A percentile compares a stretch with the other conserved stretches of the same genome.
Evolutionary conservation across 257 asterid species (phyloP).

Genomic region (Nicotiana tomentosiformis): DNA sequence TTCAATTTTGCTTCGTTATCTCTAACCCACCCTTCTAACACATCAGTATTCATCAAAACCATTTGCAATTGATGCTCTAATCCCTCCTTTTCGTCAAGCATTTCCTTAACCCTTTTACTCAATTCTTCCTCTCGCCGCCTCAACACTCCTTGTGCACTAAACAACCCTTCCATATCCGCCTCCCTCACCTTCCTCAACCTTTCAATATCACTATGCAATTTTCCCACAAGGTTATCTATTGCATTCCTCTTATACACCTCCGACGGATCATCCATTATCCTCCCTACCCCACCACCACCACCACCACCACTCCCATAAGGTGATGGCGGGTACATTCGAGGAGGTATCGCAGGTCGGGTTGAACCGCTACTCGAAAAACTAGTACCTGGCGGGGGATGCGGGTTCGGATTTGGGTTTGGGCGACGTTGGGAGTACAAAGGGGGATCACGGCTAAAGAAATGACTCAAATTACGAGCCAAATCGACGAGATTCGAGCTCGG

Average conservation of each 20-base stretch:
- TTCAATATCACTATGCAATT: slow-evolving; percentile 44
- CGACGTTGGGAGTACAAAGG: slow-evolving; percentile 69
- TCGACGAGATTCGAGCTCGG: slow-evolving; percentile 75
- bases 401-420: slow-evolving; percentile 28
- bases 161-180: slow-evolving; percentile 69
- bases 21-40: slow-evolving; percentile 65
- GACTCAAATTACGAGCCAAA: slow-evolving; percentile 51
- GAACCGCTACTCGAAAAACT: slow-evolving; percentile 17
- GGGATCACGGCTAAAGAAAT: slow-evolving; percentile 70
- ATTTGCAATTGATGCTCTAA: slow-evolving; percentile 84
- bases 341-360: slow-evolving; percentile 59
- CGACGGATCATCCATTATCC: slow-evolving; percentile 56
- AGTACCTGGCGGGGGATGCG: neutral
- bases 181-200: slow-evolving; percentile 61
- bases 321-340: slow-evolving; percentile 57
- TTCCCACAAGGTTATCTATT: slow-evolving; percentile 54
- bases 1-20: slow-evolving; percentile 57
- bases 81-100: slow-evolving; percentile 84
- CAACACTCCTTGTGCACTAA: slow-evolving; percentile 43
- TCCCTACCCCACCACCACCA: slow-evolving; percentile 19
- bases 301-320: slow-evolving; percentile 44
- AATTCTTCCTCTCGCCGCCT: slow-evolving; percentile 64
- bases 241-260: slow-evolving; percentile 67
- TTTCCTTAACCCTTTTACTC: slow-evolving; percentile 58
- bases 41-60: slow-evolving; percentile 64